Base-by-base conservation (phyloP, 2,329 filamentous ascomycete species). In the Paracamarosporium sp. region DNA sequence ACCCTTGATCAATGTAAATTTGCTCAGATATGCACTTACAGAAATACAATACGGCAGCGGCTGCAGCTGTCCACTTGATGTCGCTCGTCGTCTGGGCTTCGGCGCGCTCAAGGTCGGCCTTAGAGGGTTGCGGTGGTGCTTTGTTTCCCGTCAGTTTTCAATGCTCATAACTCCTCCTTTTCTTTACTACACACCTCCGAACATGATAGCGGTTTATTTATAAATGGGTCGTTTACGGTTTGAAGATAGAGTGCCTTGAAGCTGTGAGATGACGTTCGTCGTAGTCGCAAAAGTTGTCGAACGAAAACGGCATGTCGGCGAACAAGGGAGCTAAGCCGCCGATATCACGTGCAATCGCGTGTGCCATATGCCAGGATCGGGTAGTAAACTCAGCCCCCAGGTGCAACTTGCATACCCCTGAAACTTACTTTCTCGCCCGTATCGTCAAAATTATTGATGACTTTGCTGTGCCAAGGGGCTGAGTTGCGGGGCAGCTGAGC, bases 21-120 rank as follows among this genome's bases (percentile, higher is more conserved):
- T n/a, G n/a, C n/a, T n/a, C 13, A 13, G 13, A 7, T 5, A n/a
- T 4, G 25, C 31, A 31, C 90, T 56, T 86, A 95, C 91, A 92
- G 59, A 95, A 80, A 75, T 94, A 94, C 47, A 95, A 83, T 48
- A 90, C 77, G 36, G 88, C 81, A 62, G 88, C 88, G 15, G 87
- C 86, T 36, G 86, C 83, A 54, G 89, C 73, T 61, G 89, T 89
- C 69, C 83, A 84, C 80, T 90, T 87, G 65, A 94, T 81, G 50
- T 88, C 90, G 66, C 83, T 82, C 70, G 80, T 81, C 50, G 91
- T 90, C 75, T 89, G 85, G 59, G 82, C 81, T 82, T 93, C 90
- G 43, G 71, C 72, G 47, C 58, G 62, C 65, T 83, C 84, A 74
- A 93, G 84, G 84, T 93, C 90, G 76, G 89, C 87, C 57, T 85